phyloP scores from a whole-genome alignment of 805 yeast genomes.

The Zygosaccharomyces bailii region DNA sequence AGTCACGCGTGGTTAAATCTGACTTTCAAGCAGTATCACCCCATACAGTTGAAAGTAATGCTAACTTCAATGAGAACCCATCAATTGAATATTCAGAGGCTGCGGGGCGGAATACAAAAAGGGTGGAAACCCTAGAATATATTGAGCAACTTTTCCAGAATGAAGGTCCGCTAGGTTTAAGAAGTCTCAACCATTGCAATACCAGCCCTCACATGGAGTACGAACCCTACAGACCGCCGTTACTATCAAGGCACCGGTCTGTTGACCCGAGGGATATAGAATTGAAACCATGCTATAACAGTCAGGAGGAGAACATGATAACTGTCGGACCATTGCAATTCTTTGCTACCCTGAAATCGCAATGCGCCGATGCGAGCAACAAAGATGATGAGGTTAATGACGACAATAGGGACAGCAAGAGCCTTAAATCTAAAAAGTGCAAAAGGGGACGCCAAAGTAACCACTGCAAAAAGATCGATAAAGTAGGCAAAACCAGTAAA shows the following conservation, averaged over 20 bases:
- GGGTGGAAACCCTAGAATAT: conserved; percentile 24
- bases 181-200: conserved; percentile 5
- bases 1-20: conserved; percentile 14
- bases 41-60: not conserved
- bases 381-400: conserved; percentile 8
- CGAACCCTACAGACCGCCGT: conserved; percentile 4
- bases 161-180: conserved; percentile 3
- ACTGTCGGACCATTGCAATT: conserved; percentile 25
- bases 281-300: conserved; percentile 13
- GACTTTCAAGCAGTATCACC: not conserved
- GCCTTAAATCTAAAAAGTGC: not conserved
- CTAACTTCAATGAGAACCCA: not conserved
- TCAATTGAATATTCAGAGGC: not conserved
- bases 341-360: conserved; percentile 12
- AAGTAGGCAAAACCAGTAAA: not conserved
- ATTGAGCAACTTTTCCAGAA: conserved; percentile 18
- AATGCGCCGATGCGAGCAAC: conserved; percentile 1
- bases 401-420: not conserved
- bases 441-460: not conserved
- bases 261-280: conserved; percentile 27
- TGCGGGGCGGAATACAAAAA: conserved; percentile 1
- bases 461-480: not conserved
- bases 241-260: conserved; percentile 12
- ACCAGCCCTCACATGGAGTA: not conserved
- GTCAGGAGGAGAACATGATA: conserved; percentile 15